A percentile compares a stretch with the other conserved stretches of the same genome.
These are phyloP conservation scores for Gossypium thurberi DNA, from an alignment of 345 rosid genomes.

Conservation along the genomic window DNA sequence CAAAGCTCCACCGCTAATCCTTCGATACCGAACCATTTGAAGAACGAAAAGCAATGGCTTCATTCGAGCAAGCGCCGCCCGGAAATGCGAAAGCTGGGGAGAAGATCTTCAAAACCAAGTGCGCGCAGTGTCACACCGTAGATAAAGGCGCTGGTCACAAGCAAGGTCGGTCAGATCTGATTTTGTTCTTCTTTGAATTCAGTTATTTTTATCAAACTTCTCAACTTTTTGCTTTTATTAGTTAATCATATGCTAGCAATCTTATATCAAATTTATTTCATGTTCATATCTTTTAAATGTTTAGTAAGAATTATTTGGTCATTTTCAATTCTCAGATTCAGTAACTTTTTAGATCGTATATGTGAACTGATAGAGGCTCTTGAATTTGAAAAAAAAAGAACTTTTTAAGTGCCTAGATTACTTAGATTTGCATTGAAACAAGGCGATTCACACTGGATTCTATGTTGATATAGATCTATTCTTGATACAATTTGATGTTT, in stretches of 20 bases:
- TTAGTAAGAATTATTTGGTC: not conserved
- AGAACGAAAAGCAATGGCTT: constrained; percentile 33
- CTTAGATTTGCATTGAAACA: constrained; percentile 1
- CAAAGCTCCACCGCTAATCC: not conserved
- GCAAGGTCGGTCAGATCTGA: constrained; percentile 34
- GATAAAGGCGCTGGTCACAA: constrained; percentile 57
- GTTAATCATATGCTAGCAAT: not conserved
- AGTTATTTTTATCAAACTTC: not conserved
- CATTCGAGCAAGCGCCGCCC: constrained; percentile 57
- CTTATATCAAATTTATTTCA: not conserved
- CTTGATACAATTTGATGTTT: not conserved
- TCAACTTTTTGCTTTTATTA: not conserved
- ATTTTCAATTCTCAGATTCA: not conserved
- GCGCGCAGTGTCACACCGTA: constrained; percentile 23
- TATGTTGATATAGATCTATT: not conserved
- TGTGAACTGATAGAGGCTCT: not conserved
- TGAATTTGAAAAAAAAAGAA: not conserved
- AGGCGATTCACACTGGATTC: not conserved
- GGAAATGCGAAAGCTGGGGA: constrained; percentile 51
- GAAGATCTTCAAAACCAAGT: constrained; percentile 64
- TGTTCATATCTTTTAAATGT: not conserved
- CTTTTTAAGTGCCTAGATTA: not conserved
- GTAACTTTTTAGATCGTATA: not conserved
- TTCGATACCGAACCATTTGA: not conserved
- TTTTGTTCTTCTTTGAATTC: not conserved